Percentiles rank a stretch among this genome's conserved stretches.
Evolutionary conservation across 1,284 basidiomycete species (phyloP).

Genomic region (Clitocybe nebularis): DNA sequence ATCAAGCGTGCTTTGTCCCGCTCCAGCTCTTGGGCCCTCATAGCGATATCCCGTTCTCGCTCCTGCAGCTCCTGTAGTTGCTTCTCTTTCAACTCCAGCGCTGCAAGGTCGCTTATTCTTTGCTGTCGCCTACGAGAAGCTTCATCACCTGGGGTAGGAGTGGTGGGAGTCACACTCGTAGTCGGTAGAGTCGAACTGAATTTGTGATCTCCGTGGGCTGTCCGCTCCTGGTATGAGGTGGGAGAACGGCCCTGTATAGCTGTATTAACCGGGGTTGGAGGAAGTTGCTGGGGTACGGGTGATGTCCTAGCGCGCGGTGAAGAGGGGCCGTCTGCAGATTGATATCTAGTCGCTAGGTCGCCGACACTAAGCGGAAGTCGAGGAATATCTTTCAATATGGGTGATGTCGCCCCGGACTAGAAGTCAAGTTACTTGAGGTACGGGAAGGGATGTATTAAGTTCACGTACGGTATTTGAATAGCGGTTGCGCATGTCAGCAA

Average conservation of each 20-base stretch:
- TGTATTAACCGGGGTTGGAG: slow-evolving; percentile 17
- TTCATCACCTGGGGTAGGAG: slow-evolving; percentile 24
- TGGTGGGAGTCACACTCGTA: background rate
- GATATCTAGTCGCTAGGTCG: slow-evolving; percentile 62
- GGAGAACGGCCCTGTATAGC: slow-evolving; percentile 14
- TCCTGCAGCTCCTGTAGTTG: slow-evolving; percentile 48
- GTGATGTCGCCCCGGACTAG: slow-evolving; percentile 49
- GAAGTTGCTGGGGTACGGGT: slow-evolving; percentile 12
- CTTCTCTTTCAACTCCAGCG: slow-evolving; percentile 50
- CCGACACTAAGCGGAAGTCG: slow-evolving; percentile 60
- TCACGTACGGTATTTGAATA: slow-evolving; percentile 53
- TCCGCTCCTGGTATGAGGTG: slow-evolving; percentile 6
- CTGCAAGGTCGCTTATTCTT: slow-evolving; percentile 47
- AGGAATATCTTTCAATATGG: slow-evolving; percentile 56
- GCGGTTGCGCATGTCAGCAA: slow-evolving; percentile 64
- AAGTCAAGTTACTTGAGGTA: slow-evolving; percentile 4
- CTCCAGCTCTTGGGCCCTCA: slow-evolving; percentile 50
- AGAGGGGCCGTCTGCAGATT: slow-evolving; percentile 38
- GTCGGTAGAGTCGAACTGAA: background rate
- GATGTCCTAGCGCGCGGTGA: slow-evolving; percentile 24
- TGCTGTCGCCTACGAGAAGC: slow-evolving; percentile 38
- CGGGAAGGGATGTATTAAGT: slow-evolving; percentile 3
- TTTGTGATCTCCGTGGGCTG: background rate
- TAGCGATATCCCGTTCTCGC: slow-evolving; percentile 57
- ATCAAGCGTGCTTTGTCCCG: slow-evolving; percentile 41